phyloP scores from a whole-genome alignment of 169 alveolate genomes.

The Neospora caninum region DNA sequence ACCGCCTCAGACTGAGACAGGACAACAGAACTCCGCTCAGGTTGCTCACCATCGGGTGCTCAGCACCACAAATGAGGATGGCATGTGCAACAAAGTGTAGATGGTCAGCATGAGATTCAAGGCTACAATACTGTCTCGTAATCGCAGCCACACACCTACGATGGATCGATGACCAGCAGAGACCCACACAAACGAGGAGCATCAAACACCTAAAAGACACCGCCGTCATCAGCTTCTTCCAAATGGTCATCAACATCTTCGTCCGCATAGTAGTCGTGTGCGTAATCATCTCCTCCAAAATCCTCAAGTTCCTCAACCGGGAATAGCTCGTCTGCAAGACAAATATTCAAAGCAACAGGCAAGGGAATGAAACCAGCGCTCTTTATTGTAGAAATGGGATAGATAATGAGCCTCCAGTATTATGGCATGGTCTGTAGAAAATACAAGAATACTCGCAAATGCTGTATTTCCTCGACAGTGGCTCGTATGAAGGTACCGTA shows the following conservation, averaged over 20 bases:
- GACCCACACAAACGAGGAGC: neutral
- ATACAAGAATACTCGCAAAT: too few species aligned
- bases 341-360: neutral
- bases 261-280: conserved; percentile 70
- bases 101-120: neutral
- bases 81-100: too few species aligned
- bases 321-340: conserved; percentile 58
- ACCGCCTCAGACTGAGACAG: too few species aligned
- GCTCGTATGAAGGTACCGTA: neutral
- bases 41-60: too few species aligned
- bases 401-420: too few species aligned
- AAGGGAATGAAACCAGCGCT: neutral
- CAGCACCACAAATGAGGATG: too few species aligned
- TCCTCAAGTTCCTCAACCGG: conserved; percentile 63
- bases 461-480: too few species aligned
- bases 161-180: neutral
- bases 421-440: too few species aligned
- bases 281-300: conserved; percentile 70
- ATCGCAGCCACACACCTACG: neutral
- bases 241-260: conserved; percentile 66
- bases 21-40: too few species aligned
- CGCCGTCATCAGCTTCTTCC: conserved; percentile 69
- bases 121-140: neutral
- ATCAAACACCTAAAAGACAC: conserved; percentile 28
- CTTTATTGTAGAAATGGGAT: too few species aligned